A percentile compares a stretch with the other conserved stretches of the same genome.
Evolutionary conservation across 2,329 filamentous ascomycete genomes (phyloP).

Genomic region (Neurospora sp.): DNA sequence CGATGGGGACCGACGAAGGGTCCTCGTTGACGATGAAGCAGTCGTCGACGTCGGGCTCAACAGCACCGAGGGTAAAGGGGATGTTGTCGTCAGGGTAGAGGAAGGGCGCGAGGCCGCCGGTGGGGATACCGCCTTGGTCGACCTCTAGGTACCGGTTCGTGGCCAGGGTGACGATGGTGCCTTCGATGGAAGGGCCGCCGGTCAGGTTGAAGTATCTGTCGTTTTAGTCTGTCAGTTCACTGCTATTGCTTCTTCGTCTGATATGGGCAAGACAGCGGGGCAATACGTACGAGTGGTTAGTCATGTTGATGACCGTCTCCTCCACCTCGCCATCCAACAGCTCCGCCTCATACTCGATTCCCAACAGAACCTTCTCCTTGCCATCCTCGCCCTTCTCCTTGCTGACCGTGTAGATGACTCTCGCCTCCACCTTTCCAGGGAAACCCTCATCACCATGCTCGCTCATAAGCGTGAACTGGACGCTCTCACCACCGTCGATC

Average conservation of each 20-base stretch:
- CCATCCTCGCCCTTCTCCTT: conserved; percentile 44
- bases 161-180: conserved; percentile 56
- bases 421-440: conserved; percentile 72
- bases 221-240: neutral
- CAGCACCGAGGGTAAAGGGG: conserved; percentile 61
- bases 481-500: conserved; percentile 51
- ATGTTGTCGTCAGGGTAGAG: conserved; percentile 57
- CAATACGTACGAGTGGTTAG: conserved; percentile 72
- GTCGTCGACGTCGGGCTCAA: conserved; percentile 72
- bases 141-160: conserved; percentile 60
- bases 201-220: conserved; percentile 56
- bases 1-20: conserved; percentile 48
- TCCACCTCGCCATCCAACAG: conserved; percentile 61
- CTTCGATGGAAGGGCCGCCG: conserved; percentile 40
- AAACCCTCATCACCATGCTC: conserved; percentile 81
- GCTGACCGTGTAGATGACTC: conserved; percentile 67
- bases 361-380: conserved; percentile 59
- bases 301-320: conserved; percentile 89
- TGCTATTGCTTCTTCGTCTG: neutral
- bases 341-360: conserved; percentile 83
- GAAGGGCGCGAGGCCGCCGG: conserved; percentile 53
- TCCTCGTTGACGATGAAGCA: conserved; percentile 73
- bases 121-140: conserved; percentile 65
- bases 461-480: conserved; percentile 57
- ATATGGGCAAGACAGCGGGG: neutral